Conservation (phyloP, 441 rosid species). For the Pelargonium myrrhifolium region DNA sequence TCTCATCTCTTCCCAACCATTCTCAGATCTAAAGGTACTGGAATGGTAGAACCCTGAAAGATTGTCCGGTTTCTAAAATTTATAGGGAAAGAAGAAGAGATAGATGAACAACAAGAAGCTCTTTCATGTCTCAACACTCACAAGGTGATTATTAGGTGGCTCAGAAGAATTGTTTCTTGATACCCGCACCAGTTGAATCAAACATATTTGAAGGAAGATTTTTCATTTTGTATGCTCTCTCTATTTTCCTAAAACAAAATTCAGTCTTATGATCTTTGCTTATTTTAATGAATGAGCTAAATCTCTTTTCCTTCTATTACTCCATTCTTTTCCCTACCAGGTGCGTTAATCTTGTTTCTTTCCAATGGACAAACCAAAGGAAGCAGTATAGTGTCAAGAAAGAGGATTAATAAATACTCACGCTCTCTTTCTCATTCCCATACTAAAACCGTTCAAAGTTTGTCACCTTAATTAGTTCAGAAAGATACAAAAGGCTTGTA, state of each 20-base stretch:
- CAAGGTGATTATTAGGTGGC: background rate
- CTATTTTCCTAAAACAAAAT: background rate
- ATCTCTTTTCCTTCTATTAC: background rate
- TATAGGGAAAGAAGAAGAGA: background rate
- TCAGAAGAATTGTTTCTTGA: background rate
- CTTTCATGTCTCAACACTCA: background rate
- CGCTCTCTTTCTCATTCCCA: no score
- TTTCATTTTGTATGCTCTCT: no score
- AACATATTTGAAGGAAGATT: no score
- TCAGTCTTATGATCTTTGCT: background rate
- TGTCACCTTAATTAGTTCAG: no score
- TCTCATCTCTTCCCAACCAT: no score
- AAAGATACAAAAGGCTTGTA: no score
- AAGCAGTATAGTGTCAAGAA: no score
- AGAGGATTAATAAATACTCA: no score
- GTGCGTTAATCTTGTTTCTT: no score
- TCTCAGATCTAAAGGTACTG: background rate
- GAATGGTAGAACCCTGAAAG: background rate
- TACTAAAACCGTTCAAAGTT: no score
- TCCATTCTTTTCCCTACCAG: background rate
- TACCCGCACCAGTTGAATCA: background rate
- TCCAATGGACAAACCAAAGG: no score
- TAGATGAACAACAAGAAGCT: background rate
- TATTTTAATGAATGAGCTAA: background rate
- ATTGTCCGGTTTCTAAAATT: background rate